Conservation (phyloP, 805 yeast species). For the Saccharomycopsis fibuligera region DNA sequence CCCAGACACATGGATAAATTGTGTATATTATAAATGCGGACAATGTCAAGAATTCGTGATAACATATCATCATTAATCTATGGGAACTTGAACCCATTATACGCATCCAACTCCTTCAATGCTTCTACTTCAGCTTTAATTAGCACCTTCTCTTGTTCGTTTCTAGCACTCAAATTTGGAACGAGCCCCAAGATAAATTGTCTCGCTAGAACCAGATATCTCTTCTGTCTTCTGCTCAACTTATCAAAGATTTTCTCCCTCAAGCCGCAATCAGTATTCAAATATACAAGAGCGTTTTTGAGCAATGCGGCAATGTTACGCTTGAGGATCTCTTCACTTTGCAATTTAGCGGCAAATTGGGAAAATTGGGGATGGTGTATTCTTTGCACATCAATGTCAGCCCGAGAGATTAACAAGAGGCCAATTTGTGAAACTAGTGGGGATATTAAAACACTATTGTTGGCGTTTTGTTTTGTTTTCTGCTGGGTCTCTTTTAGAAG, state of each 20-base stretch:
- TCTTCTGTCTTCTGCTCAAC: slow-evolving; percentile 12
- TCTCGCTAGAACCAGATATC: slow-evolving; percentile 12
- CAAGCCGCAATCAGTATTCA: slow-evolving; percentile 18
- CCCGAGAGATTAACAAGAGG: slow-evolving; percentile 9
- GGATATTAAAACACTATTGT: slow-evolving; percentile 13
- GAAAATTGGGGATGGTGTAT: background rate
- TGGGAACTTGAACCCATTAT: slow-evolving; percentile 8
- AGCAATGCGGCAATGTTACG: slow-evolving; percentile 8
- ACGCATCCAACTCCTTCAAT: slow-evolving; percentile 10
- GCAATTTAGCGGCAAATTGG: background rate
- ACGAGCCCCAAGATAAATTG: slow-evolving; percentile 14
- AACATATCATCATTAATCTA: too few species aligned
- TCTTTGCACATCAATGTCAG: slow-evolving; percentile 18
- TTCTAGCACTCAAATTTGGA: background rate
- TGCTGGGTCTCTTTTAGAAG: slow-evolving; percentile 10
- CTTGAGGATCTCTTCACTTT: slow-evolving; percentile 1
- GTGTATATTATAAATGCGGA: too few species aligned
- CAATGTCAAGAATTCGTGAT: too few species aligned
- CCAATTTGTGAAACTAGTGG: slow-evolving; percentile 14
- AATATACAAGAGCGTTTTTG: slow-evolving; percentile 14
- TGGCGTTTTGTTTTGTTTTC: slow-evolving; percentile 10
- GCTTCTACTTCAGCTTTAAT: slow-evolving; percentile 7
- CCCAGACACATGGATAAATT: too few species aligned
- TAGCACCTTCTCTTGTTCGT: slow-evolving; percentile 3
- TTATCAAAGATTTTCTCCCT: slow-evolving; percentile 19